Percentiles rank a stretch among this genome's conserved stretches.
phyloP scores from a whole-genome alignment of 176 grass and related monocot species.

The Cenchrus purpureus region DNA sequence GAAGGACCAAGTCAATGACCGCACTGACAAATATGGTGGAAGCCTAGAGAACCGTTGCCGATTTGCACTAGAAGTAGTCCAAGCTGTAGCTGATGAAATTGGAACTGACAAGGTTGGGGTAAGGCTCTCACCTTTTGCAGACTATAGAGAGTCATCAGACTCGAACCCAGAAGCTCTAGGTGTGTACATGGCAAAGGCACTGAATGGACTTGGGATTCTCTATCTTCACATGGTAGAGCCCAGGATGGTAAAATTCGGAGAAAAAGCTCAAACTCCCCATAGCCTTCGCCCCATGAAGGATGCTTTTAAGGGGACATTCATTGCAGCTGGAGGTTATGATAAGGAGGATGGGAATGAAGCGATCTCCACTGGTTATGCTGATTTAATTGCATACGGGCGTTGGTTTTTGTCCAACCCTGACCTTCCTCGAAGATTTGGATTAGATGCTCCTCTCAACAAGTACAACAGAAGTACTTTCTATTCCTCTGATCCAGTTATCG shows the following conservation, averaged over 20 bases:
- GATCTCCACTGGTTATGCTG: conserved; percentile 55
- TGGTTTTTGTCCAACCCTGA: conserved; percentile 80
- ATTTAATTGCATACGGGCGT: conserved; percentile 76
- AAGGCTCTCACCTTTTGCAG: conserved; percentile 68
- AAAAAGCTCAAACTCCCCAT: conserved; percentile 53
- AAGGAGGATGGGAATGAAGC: conserved; percentile 64
- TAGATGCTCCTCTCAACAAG: conserved; percentile 69
- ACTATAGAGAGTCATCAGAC: conserved; percentile 50
- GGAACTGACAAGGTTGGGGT: conserved; percentile 74
- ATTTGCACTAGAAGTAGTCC: conserved; percentile 71
- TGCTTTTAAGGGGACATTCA: conserved; percentile 65
- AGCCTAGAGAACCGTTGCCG: conserved; percentile 74
- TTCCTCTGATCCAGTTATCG: conserved; percentile 67
- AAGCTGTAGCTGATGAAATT: conserved; percentile 71
- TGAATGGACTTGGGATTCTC: conserved; percentile 59
- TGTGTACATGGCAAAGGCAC: conserved; percentile 60
- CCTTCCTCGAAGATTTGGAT: conserved; percentile 58
- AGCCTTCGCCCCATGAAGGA: conserved; percentile 66
- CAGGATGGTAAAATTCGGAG: conserved; percentile 56
- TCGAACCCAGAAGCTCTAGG: conserved; percentile 66
- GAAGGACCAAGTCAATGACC: conserved; percentile 75
- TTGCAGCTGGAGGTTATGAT: conserved; percentile 61
- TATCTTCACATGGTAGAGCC: conserved; percentile 81
- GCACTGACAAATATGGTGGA: conserved; percentile 68
- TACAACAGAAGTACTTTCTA: conserved; percentile 79